Conservation (phyloP, 129 eudicot genomes). For the Oenanthe sinensis region DNA sequence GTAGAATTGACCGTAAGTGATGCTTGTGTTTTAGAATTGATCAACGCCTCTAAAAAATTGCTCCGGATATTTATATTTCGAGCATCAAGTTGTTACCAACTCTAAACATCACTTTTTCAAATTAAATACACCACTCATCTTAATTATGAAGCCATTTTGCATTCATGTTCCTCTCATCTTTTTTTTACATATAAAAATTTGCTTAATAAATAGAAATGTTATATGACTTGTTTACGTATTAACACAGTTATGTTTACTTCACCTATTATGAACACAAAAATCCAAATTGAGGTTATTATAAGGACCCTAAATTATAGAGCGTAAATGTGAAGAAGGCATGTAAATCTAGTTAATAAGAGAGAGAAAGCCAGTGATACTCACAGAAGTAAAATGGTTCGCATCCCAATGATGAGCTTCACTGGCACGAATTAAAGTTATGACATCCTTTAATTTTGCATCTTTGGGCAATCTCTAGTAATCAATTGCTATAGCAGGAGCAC, state of each 20-base stretch:
- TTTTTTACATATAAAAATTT: too few relatives aligned
- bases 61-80: too few relatives aligned
- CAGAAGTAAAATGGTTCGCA: slow-evolving; percentile 97
- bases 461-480: slow-evolving; percentile 96
- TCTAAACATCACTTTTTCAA: too few relatives aligned
- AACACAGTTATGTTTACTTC: neutral
- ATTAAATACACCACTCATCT: too few relatives aligned
- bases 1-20: too few relatives aligned
- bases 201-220: too few relatives aligned
- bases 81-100: too few relatives aligned
- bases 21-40: too few relatives aligned
- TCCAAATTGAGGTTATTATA: neutral
- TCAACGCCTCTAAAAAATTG: too few relatives aligned
- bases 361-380: slow-evolving; percentile 28
- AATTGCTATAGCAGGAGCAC: slow-evolving; percentile 92
- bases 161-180: too few relatives aligned
- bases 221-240: neutral
- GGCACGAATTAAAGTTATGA: slow-evolving; percentile 83
- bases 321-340: neutral
- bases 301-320: neutral
- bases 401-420: slow-evolving; percentile 99
- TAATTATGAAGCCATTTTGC: too few relatives aligned
- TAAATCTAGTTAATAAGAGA: neutral
- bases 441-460: slow-evolving; percentile 80
- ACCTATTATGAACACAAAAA: neutral